Conservation (phyloP, 2,329 filamentous ascomycete genomes). For the Cucurbitaria berberidis region DNA sequence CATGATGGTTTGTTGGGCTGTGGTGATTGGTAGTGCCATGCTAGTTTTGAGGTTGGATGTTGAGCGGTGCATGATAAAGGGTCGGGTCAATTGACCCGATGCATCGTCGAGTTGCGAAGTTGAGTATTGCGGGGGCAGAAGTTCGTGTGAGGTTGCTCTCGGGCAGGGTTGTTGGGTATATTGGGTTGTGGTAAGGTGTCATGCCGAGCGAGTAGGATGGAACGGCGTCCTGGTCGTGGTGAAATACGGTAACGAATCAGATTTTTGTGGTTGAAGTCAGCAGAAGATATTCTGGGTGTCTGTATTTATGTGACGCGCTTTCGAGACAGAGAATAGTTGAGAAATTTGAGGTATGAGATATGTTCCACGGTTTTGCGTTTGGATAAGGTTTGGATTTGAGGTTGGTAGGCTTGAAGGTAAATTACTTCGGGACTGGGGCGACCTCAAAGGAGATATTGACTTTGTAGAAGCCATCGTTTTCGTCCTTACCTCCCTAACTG, state of each 20-base stretch:
- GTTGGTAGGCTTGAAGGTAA: too few relatives aligned
- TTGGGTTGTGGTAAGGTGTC: background rate
- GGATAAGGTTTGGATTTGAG: too few relatives aligned
- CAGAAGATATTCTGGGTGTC: background rate
- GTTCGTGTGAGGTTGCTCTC: background rate
- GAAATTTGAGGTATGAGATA: background rate
- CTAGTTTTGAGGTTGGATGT: background rate
- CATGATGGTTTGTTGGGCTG: background rate
- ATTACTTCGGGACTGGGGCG: too few relatives aligned
- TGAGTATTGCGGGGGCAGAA: background rate
- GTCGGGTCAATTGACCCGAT: background rate
- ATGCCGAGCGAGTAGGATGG: background rate
- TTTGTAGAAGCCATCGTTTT: background rate
- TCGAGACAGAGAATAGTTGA: background rate
- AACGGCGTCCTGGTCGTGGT: background rate
- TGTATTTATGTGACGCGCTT: slow-evolving; percentile 9
- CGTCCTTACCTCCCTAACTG: background rate
- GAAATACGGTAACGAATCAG: slow-evolving; percentile 12
- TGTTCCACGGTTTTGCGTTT: too few relatives aligned
- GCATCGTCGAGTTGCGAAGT: background rate
- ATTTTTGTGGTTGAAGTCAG: slow-evolving; percentile 1
- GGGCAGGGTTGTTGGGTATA: background rate
- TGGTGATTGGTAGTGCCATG: background rate
- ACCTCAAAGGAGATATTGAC: background rate
- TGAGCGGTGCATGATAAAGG: background rate